A percentile compares a stretch with the other conserved stretches of the same genome.
phyloP scores from a whole-genome alignment of 352 stramenopile genomes.

The Globisporangium alternatum region DNA sequence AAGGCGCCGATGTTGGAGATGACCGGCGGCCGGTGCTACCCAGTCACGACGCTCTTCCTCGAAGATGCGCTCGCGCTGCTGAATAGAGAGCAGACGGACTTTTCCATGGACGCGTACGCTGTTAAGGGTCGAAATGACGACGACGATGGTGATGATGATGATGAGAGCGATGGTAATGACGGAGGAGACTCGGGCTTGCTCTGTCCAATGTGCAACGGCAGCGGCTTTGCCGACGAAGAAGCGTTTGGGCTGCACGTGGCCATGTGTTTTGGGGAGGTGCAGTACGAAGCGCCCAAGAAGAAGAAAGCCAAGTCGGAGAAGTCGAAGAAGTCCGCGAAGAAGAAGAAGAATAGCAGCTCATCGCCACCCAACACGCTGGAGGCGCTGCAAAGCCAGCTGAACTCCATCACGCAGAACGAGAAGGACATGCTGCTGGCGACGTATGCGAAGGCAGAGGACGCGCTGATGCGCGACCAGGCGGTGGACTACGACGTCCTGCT shows the following conservation, averaged over 20 bases:
- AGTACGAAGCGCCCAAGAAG: slow-evolving; percentile 16
- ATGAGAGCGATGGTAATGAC: not conserved
- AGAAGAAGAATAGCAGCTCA: slow-evolving; percentile 16
- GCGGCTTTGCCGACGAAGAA: slow-evolving; percentile 72
- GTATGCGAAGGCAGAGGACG: slow-evolving; percentile 66
- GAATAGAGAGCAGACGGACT: slow-evolving; percentile 23
- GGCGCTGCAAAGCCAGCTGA: slow-evolving; percentile 35
- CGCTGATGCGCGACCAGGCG: slow-evolving; percentile 53
- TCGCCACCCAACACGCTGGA: slow-evolving; percentile 27
- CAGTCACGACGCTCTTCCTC: slow-evolving; percentile 92
- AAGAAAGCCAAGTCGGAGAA: slow-evolving; percentile 15
- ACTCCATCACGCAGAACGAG: slow-evolving; percentile 22
- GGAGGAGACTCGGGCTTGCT: slow-evolving; percentile 30
- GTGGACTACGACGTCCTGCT: slow-evolving; percentile 73
- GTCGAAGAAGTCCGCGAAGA: slow-evolving; percentile 10
- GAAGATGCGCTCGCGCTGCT: slow-evolving; percentile 79
- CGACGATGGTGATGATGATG: slow-evolving; percentile 2
- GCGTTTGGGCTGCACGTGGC: slow-evolving; percentile 87
- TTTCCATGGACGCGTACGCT: slow-evolving; percentile 17
- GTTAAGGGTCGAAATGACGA: not conserved
- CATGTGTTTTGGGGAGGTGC: slow-evolving; percentile 65
- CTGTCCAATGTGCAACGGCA: slow-evolving; percentile 82
- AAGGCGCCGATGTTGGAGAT: slow-evolving; percentile 74
- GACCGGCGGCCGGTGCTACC: slow-evolving; percentile 81
- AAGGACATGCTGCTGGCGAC: slow-evolving; percentile 44